Base-by-base conservation (phyloP, 202 grass and related monocot genomes). In the Eragrostis tef region DNA sequence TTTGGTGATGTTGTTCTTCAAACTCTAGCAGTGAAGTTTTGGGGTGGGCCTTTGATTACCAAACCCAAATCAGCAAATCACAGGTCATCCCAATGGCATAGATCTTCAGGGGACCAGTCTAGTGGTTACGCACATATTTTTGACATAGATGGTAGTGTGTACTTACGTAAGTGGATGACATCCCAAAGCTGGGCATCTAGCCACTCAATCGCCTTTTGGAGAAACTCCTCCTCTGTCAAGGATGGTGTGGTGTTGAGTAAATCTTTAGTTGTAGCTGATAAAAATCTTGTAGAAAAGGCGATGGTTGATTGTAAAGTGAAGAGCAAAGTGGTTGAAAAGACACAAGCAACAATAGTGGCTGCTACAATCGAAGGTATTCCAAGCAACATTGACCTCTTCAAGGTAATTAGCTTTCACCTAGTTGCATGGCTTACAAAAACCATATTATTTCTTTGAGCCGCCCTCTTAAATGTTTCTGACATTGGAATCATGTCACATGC, bases 321-420 rank as follows among this genome's bases (percentile, higher is more conserved):
- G 75, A 94, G 88, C 49, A 84, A 82, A 65, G 81, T 98, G 70
- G 86, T 93, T 79, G 90, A 98, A 75, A 93, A 80, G 80, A 98
- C 90, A 82, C 86, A 84, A 27, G 95, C 90, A 1, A 98, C 95
- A 81, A 93, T 98, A 88, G 87, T 89, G 86, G 95, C 95, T 62
- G 95, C 95, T 77, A 94, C 90, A 67, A 91, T 98, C 36, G 78
- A 98, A 98, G 95, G 95, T 79, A 98, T 98, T 87, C 95, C 95
- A 85, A 93, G 92, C 85, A 98, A 98, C 84, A 98, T 98, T 84
- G 92, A 94, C 82, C 92, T 98, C 87, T 98, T 98, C 93, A 98
- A 98, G 95, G 95, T 98, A 93, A 48, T 62, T 83, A 62, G 61
- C 46, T 81, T 79, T 81, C 64, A 81, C 74, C 57, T 31, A 54